These are phyloP conservation scores for Aspergillus latus DNA, from an alignment of 2,329 filamentous ascomycete genomes.

Conservation along the genomic window DNA sequence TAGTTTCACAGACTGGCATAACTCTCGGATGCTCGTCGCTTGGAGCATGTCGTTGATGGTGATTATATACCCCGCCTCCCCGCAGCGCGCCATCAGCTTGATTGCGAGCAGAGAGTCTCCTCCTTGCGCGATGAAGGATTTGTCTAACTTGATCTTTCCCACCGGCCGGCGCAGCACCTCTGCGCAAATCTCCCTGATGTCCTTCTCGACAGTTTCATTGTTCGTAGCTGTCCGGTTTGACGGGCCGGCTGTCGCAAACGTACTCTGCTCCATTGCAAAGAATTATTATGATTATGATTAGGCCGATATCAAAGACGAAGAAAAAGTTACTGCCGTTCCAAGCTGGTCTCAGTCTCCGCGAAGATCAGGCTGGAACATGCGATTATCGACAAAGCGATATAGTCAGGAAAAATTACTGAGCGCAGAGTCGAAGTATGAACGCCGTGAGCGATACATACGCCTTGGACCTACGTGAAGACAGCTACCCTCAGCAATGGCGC, in stretches of 20 bases:
- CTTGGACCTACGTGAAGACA: not conserved
- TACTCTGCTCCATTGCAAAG: not conserved
- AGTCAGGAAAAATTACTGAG: not conserved
- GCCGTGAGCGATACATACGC: not conserved
- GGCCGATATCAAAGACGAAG: not conserved
- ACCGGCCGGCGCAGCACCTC: constrained; percentile 10
- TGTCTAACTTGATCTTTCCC: constrained; percentile 11
- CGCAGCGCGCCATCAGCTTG: constrained; percentile 11
- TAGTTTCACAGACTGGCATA: constrained; percentile 5
- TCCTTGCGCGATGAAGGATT: constrained; percentile 10
- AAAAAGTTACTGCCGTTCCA: not conserved
- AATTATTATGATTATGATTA: constrained; percentile 2
- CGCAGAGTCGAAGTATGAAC: not conserved
- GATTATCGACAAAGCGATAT: constrained; percentile 1
- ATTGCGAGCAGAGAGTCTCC: constrained; percentile 13
- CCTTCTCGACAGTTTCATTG: constrained; percentile 10
- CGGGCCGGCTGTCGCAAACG: not conserved
- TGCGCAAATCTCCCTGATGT: constrained; percentile 10
- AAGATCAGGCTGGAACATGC: not conserved
- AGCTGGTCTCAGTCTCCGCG: not conserved
- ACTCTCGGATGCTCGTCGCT: constrained; percentile 3
- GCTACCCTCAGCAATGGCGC: not conserved
- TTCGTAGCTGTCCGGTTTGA: not conserved
- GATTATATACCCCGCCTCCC: constrained; percentile 13
- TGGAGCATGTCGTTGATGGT: constrained; percentile 12